Conservation (phyloP, 192 early-diverging fungal species). For the Backusella macrospora region DNA sequence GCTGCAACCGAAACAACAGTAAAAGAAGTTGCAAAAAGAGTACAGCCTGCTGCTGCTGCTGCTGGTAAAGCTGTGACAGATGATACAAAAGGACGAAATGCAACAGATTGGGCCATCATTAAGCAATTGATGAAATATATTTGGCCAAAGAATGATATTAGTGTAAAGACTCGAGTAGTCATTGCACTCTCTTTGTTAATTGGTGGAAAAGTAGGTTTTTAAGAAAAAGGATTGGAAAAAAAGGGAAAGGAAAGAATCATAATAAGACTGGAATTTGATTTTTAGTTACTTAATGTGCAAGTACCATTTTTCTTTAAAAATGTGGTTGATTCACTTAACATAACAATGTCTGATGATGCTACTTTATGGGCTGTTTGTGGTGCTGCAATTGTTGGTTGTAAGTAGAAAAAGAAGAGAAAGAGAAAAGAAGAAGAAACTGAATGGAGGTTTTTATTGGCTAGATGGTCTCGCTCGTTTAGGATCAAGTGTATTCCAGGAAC, state of each 20-base stretch:
- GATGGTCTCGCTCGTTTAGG: conserved; percentile 90
- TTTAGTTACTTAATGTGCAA: conserved; percentile 81
- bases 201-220: conserved; percentile 64
- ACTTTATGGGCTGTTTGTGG: conserved; percentile 81
- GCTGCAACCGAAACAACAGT: not conserved
- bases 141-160: conserved; percentile 90
- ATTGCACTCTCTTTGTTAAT: conserved; percentile 82
- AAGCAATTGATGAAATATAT: conserved; percentile 52
- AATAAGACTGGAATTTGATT: not conserved
- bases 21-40: not conserved
- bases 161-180: conserved; percentile 86
- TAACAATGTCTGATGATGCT: conserved; percentile 61
- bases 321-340: conserved; percentile 84
- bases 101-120: conserved; percentile 46
- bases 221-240: conserved; percentile 26
- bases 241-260: conserved; percentile 45
- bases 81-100: conserved; percentile 23
- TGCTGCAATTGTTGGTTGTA: conserved; percentile 81
- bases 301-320: conserved; percentile 97
- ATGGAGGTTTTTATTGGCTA: conserved; percentile 11
- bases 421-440: not conserved
- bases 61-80: not conserved
- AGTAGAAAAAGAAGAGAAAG: not conserved
- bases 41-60: not conserved
- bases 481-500: conserved; percentile 79